A percentile compares a stretch with the other conserved stretches of the same genome.
These are phyloP conservation scores for Arthroderma uncinatum DNA, from an alignment of 2,329 filamentous ascomycete species.

Conservation along the genomic window DNA sequence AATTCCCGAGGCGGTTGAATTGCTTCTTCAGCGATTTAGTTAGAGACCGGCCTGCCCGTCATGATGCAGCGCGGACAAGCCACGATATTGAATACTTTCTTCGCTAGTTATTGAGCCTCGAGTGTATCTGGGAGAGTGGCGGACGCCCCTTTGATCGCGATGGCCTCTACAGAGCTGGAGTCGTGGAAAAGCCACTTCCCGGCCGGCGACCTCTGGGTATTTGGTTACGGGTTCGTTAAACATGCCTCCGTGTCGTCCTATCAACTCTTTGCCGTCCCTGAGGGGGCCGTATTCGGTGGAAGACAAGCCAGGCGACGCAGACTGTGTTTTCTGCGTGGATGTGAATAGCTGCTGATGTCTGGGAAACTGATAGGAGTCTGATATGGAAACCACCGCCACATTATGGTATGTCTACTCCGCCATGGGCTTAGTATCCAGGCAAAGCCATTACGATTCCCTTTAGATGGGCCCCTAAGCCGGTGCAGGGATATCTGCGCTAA, in stretches of 20 bases:
- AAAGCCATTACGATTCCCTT: neutral
- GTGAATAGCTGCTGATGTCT: neutral
- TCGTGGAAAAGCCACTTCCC: conserved; percentile 37
- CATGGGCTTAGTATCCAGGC: neutral
- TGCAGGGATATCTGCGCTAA: neutral
- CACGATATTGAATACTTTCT: neutral
- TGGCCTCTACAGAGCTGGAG: neutral
- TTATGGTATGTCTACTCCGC: conserved; percentile 54
- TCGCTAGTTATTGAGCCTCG: neutral
- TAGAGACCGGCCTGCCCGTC: neutral
- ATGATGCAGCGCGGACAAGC: neutral
- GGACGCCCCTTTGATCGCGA: neutral
- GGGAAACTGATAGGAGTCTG: conserved; percentile 54
- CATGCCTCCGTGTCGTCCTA: neutral
- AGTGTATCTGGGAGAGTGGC: neutral
- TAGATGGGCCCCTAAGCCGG: neutral
- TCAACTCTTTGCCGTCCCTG: neutral
- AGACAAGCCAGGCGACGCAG: neutral
- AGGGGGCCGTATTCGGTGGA: too few species aligned
- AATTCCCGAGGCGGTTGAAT: neutral
- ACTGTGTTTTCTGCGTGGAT: too few species aligned
- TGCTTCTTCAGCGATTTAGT: neutral
- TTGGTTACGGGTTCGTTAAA: conserved; percentile 77
- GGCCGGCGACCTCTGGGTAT: conserved; percentile 76
- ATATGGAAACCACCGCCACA: conserved; percentile 98